Evolutionary conservation across 768 basidiomycete species (phyloP), one percentile per base, ranked within the genome.

Genomic region (Termitomyces sp.): DNA sequence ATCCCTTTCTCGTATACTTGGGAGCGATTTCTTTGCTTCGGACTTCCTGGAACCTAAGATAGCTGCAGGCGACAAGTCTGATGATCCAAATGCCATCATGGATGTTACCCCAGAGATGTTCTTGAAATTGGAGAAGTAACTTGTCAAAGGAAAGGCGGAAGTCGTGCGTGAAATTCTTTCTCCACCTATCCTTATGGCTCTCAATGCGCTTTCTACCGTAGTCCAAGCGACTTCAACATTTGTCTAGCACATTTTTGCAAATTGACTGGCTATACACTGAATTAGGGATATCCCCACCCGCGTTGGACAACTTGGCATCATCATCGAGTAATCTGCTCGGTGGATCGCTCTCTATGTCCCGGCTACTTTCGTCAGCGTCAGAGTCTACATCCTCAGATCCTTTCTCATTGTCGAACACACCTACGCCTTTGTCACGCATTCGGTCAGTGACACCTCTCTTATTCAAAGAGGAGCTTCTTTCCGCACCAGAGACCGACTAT

Each of bases 101-200:
- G 89, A 94, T 63, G 89, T 94, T 16, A 87, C 85, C 11, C 86
- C 88, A 0, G 92, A 94, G 62, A 81, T 89, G 13, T 91, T 95
- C 66, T 78, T 83, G 47, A 86, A 77, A 63, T 74, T 95, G 5
- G 91, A 94, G 76, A 88, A 90, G 67, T 92, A 94, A 65, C 79
- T 94, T 18, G 85, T 90, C 10, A 78, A 88, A 54, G 92, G 90
- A 11, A 93, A 93, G 70, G 81, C 82, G n/a, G 93, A 95, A 81
- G 80, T 92, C 54, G 89, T 92, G 64, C 66, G 89, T 77, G 22
- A 4, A 52, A 41, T 28, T 13, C 40, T 48, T 46, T 51, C 41
- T n/a, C 10, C 24, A 16, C 16, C 41, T 26, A 18, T 11, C 20
- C 13, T 44, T 22, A 32, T 52, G 20, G 4, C 52, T 54, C 51